Percentiles rank a stretch among this genome's conserved stretches.
Conservation (phyloP, 2,329 filamentous ascomycete genomes). For the Plectosphaerella plurivora region DNA sequence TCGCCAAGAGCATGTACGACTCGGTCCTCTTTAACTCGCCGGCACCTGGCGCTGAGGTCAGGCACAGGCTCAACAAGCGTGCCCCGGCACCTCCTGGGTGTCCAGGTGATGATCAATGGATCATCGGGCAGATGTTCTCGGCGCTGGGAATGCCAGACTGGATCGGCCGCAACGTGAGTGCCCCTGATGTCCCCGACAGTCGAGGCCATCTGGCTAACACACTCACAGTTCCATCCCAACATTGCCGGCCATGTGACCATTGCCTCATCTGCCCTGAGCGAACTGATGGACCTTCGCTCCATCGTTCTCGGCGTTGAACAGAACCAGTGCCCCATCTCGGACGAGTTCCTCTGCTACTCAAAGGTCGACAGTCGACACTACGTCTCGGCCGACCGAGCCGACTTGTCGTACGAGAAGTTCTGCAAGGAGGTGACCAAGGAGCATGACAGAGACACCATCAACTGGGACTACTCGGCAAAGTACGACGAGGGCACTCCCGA, state of each 20-base stretch:
- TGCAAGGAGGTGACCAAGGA: constrained; percentile 15
- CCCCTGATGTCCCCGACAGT: background rate
- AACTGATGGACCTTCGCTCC: constrained; percentile 13
- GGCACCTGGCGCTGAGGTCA: constrained; percentile 15
- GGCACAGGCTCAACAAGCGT: constrained; percentile 17
- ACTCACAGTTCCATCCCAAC: constrained; percentile 25
- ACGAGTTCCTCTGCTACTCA: constrained; percentile 20
- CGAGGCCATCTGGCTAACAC: background rate
- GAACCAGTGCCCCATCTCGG: constrained; percentile 8
- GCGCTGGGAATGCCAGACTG: constrained; percentile 23
- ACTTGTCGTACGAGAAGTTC: constrained; percentile 20
- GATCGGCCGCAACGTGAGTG: constrained; percentile 1
- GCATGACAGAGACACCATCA: constrained; percentile 8
- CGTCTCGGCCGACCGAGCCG: constrained; percentile 12
- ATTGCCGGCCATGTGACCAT: constrained; percentile 19
- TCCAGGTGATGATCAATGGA: constrained; percentile 14
- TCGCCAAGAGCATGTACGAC: constrained; percentile 14
- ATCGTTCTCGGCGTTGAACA: constrained; percentile 11
- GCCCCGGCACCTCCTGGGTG: constrained; percentile 18
- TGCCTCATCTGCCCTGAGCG: constrained; percentile 18
- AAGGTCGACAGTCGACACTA: constrained; percentile 14
- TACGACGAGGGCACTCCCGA: constrained; percentile 22
- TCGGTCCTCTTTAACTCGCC: constrained; percentile 16
- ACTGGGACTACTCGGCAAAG: constrained; percentile 14
- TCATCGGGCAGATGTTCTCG: constrained; percentile 5